phyloP scores from a whole-genome alignment of 1,284 basidiomycete genomes.

The Leccinum solheimii region DNA sequence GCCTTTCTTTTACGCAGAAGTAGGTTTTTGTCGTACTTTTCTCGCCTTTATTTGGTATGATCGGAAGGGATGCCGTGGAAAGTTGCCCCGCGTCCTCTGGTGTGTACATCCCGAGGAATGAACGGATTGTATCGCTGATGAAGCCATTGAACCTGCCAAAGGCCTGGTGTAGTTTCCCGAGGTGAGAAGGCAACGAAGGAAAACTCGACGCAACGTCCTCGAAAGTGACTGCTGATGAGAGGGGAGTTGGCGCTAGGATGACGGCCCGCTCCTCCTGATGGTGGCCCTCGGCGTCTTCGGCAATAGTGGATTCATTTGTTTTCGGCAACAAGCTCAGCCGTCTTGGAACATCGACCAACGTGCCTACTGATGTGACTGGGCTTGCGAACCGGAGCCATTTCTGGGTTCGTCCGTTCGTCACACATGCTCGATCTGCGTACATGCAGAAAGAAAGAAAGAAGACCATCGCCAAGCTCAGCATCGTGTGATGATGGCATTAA shows the following conservation, averaged over 20 bases:
- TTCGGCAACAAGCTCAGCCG: no score
- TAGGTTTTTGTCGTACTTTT: conserved; percentile 75
- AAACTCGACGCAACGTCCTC: conserved; percentile 11
- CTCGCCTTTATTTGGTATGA: conserved; percentile 58
- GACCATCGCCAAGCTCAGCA: no score
- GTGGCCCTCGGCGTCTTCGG: conserved; percentile 39
- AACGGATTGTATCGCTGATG: conserved; percentile 43
- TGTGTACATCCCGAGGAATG: conserved; percentile 42
- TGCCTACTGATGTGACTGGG: no score
- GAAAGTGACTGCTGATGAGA: background rate
- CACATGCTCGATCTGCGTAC: no score
- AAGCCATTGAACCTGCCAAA: conserved; percentile 49
- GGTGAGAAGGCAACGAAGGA: conserved; percentile 20
- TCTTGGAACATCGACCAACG: no score
- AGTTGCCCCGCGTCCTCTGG: conserved; percentile 58
- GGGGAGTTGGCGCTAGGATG: conserved; percentile 11
- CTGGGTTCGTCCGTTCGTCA: no score
- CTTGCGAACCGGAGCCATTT: no score
- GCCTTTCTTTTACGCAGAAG: conserved; percentile 88
- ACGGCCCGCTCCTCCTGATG: conserved; percentile 15
- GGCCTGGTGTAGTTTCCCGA: conserved; percentile 42
- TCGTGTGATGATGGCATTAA: no score
- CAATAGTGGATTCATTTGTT: conserved; percentile 40
- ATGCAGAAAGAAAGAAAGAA: no score
- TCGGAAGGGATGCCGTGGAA: conserved; percentile 52